phyloP scores from a whole-genome alignment of 1,139 yeast species.

The Nakaseomyces bracarensis region DNA sequence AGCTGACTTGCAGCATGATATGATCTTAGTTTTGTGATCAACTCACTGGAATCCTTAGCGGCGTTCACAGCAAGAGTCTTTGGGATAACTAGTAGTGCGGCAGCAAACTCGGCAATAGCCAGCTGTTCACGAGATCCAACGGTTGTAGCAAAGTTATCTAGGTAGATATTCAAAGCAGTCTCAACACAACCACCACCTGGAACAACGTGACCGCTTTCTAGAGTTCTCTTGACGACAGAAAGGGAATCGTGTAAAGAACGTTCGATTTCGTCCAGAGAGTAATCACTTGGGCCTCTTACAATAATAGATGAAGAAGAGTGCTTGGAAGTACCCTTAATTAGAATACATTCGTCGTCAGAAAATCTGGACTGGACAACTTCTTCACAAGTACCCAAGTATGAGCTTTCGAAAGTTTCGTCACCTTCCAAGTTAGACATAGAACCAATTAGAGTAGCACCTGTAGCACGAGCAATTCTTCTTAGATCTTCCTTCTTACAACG shows the following conservation, averaged over 20 bases:
- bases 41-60: conserved; percentile 92
- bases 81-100: conserved; percentile 83
- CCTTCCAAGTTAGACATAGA: conserved; percentile 94
- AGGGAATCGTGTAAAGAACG: conserved; percentile 91
- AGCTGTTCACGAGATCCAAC: conserved; percentile 96
- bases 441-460: conserved; percentile 87
- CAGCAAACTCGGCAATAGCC: conserved; percentile 96
- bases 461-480: conserved; percentile 93
- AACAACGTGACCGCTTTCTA: conserved; percentile 89
- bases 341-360: conserved; percentile 95
- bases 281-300: conserved; percentile 93
- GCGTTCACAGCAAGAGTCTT: conserved; percentile 96
- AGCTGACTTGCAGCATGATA: conserved; percentile 94
- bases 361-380: conserved; percentile 86
- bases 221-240: conserved; percentile 89
- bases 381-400: conserved; percentile 83
- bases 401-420: conserved; percentile 88
- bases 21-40: conserved; percentile 89
- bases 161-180: conserved; percentile 85
- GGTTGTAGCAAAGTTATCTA: conserved; percentile 96
- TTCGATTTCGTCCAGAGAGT: conserved; percentile 96
- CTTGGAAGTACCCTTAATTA: conserved; percentile 87
- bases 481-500: conserved; percentile 96
- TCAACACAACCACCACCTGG: conserved; percentile 99
- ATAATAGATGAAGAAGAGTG: conserved; percentile 90